Conservation (phyloP, 78 protist species). For the Mantamonas sphyraenae region DNA sequence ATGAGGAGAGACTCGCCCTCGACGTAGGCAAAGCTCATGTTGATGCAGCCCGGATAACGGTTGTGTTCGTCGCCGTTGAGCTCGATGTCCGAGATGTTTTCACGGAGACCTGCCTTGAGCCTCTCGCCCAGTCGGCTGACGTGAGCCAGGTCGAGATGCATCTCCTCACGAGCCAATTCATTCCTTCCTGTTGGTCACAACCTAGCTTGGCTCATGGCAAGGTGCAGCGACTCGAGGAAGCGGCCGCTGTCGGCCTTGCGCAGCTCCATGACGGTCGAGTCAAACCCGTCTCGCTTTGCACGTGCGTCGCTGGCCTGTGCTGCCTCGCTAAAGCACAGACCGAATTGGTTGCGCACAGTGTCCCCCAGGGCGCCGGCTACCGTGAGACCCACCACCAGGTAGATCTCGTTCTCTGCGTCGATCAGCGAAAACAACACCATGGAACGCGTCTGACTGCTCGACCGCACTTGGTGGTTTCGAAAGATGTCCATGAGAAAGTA, state of each 20-base stretch:
- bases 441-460: constrained; percentile 33
- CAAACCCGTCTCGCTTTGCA: constrained; percentile 37
- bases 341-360: constrained; percentile 33
- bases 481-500: constrained; percentile 40
- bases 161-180: constrained; percentile 62
- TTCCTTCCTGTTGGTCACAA: too few species aligned
- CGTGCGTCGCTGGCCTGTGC: constrained; percentile 22
- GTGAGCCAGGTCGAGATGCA: constrained; percentile 72
- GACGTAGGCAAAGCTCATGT: constrained; percentile 91
- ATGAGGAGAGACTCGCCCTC: constrained; percentile 95
- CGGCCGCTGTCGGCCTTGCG: constrained; percentile 21
- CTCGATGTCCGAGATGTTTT: too few species aligned
- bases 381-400: constrained; percentile 47
- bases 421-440: constrained; percentile 37
- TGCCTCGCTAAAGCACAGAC: constrained; percentile 32
- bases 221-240: constrained; percentile 43
- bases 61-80: constrained; percentile 35
- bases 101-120: constrained; percentile 42
- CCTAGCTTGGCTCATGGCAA: too few species aligned
- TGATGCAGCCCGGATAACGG: constrained; percentile 82
- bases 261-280: constrained; percentile 39
- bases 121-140: constrained; percentile 46
- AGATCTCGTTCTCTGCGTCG: constrained; percentile 15
- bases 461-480: constrained; percentile 15
- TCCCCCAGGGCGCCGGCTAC: constrained; percentile 6